Base-by-base conservation (phyloP, 2,329 filamentous ascomycete genomes). In the Fonsecaea pugnacius region DNA sequence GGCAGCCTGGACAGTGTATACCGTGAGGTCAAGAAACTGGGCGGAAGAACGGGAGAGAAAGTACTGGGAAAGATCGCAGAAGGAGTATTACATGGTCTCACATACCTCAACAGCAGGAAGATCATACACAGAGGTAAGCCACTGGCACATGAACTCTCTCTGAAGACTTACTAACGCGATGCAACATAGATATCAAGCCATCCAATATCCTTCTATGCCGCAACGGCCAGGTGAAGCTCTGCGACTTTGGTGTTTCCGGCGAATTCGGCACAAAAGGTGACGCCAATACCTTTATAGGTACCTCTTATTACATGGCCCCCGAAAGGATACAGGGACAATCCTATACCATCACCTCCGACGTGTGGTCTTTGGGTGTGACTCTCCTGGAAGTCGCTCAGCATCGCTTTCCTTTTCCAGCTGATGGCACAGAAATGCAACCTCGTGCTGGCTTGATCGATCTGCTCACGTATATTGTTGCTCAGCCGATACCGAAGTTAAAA, bases 361-460 rank as follows among this genome's bases (percentile, higher is more conserved):
- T 99, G 62, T 99, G 95, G 95, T 97, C 93, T 48, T 89, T 96
- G 7, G 95, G 95, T 69, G 95, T 99, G 60, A 98, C 95, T 1
- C 80, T 99, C 56, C 87, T 99, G n/a, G 95, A 99, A 80, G 95
- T 99, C n/a, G 95, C 95, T 43, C 95, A 99, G 76, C 93, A 99
- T 78, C 89, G 95, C 60, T 99, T 99, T 82, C 95, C 95, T 1
- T 99, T 99, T 85, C 94, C 94, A 2, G 94, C 94, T 7, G 95
- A 98, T 74, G 94, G 94, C 59, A 96, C 92, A 4, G 93, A 96
- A 78, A 93, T 95, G 88, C 92, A 96, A 75, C 94, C 94, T 16
- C 87, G 90, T 66, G 94, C 95, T 43, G 93, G 93, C 9, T 81
- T 98, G 67, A 98, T 99, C 71, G 95, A 99, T 76, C 84, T 99